Base-by-base conservation (phyloP, 2,329 filamentous ascomycete genomes). In the Didymella exigua region DNA sequence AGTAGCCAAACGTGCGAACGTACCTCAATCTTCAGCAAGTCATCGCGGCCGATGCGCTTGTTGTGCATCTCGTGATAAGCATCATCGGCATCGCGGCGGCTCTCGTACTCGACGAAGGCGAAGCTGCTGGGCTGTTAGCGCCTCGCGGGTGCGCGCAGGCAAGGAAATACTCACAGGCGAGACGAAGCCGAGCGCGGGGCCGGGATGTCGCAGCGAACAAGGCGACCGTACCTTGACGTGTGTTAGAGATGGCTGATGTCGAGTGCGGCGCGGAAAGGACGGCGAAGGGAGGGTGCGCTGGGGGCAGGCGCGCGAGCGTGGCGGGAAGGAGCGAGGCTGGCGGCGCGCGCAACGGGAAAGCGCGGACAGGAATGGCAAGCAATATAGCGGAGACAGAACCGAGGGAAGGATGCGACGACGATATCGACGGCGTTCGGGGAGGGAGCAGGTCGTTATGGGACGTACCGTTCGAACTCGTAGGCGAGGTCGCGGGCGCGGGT, bases 381-480 rank as follows among this genome's bases (percentile, higher is more conserved):
- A 19, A 41, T 3, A 27, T 14, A 6, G 27, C 31, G 23, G 13
- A 18, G 68, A 61, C 62, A 64, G 66, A 67, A 66, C 66, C 68
- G 66, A 59, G 14, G 59, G 65, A 68, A 67, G 71, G 68, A 65
- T 72, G 73, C 71, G 73, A 70, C 66, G 73, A 68, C 69, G 74
- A 66, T 18, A 41, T 64, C 69, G 59, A 63, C 70, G 67, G 40
- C 69, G 71, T 65, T 71, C 59, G 66, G 29, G 70, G 30, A 49
- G 56, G 34, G 56, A 58, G 69, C 69, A 72, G 74, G 69, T 69
- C 72, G 74, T 59, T 81, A 79, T 81, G 78, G 83, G 84, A 96
- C 93, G 87, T 96, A 97, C 91, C 93, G 92, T 93, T 98, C 93
- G 90, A 98, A 98, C 85, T 98, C 93, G 90, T 96, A 97, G 83